phyloP scores from a whole-genome alignment of 2,329 filamentous ascomycete species.

The Aspergillus brasiliensis region DNA sequence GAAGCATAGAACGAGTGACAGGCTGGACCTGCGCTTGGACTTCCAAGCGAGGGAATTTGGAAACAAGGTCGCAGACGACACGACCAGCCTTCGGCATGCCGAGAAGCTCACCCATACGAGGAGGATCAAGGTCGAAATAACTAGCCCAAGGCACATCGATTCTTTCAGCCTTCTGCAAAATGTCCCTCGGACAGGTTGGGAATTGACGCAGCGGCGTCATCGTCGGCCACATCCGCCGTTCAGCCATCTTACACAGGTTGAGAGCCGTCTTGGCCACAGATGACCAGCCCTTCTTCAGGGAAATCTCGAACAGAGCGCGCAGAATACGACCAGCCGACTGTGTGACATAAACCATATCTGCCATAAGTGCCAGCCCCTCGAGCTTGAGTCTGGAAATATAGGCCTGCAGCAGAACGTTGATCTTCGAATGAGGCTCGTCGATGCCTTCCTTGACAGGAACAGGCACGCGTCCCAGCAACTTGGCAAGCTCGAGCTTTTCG shows the following conservation, averaged over 20 bases:
- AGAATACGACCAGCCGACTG: conserved; percentile 96
- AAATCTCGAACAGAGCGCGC: conserved; percentile 93
- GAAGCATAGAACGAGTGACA: conserved; percentile 89
- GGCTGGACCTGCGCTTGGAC: conserved; percentile 93
- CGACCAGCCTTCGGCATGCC: conserved; percentile 87
- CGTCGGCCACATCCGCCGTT: conserved; percentile 99
- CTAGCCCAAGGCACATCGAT: conserved; percentile 92
- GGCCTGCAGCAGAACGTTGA: conserved; percentile 94
- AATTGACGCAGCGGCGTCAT: conserved; percentile 97
- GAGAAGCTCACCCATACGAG: conserved; percentile 91
- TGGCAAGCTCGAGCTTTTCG: conserved; percentile 93
- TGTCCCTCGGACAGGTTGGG: conserved; percentile 75
- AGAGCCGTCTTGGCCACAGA: conserved; percentile 89
- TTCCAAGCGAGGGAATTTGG: conserved; percentile 91
- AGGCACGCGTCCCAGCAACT: conserved; percentile 84
- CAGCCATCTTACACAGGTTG: conserved; percentile 97
- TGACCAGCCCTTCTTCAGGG: conserved; percentile 95
- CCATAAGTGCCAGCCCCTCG: conserved; percentile 93
- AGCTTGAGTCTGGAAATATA: conserved; percentile 95
- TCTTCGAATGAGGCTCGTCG: conserved; percentile 95
- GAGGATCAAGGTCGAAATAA: conserved; percentile 95
- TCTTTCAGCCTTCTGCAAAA: conserved; percentile 87
- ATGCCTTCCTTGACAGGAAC: conserved; percentile 98
- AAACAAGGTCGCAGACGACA: conserved; percentile 79
- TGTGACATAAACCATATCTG: conserved; percentile 97